Base-by-base conservation (phyloP, 805 yeast species). In the Komagataella kurtzmanii region DNA sequence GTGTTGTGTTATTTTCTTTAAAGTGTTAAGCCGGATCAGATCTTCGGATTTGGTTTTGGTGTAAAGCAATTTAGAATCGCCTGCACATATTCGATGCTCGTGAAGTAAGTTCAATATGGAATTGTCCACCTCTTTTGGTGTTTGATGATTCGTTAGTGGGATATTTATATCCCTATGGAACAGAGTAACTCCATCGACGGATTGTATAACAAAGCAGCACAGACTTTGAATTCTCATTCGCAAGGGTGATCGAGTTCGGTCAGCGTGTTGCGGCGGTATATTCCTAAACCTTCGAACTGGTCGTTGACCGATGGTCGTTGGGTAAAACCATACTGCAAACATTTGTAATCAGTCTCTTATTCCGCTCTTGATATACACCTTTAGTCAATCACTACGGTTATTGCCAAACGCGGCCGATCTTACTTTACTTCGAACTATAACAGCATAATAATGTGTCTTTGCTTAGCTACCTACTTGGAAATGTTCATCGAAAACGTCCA, bases 291-390 rank as follows among this genome's bases (percentile, higher is more conserved):
- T 91, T 90, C 84, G 95, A 96, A 76, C 85, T 80, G 86, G 84
- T 81, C 85, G 75, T 78, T 74, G 93, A 81, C 95, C 81, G 63
- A 76, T 91, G 80, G 83, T 84, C 96, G 93, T 88, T 87, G 97
- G 91, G 98, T 89, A 87, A 87, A 90, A 90, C 98, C 98, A 90
- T 91, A 95, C 88, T 82, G 97, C 95, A 74, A 67, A 91, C 97
- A 91, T 82, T 61, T 65, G 47, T 40, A 48, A 36, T 4, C 6
- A 14, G 14, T 10, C 12, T 10, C 40, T 30, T 30, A 2, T 10
- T 14, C 14, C 14, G 14, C 5, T 10, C 40, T 30, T 8, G 40
- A 12, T 8, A 14, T 8, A 14, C 12, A 14, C 40, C 40, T 30
- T 14, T 10, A 30, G 40, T 14, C 40, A 30, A 6, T 24, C 14